Conservation (phyloP, 345 rosid species). For the Erysimum cheiranthoides region DNA sequence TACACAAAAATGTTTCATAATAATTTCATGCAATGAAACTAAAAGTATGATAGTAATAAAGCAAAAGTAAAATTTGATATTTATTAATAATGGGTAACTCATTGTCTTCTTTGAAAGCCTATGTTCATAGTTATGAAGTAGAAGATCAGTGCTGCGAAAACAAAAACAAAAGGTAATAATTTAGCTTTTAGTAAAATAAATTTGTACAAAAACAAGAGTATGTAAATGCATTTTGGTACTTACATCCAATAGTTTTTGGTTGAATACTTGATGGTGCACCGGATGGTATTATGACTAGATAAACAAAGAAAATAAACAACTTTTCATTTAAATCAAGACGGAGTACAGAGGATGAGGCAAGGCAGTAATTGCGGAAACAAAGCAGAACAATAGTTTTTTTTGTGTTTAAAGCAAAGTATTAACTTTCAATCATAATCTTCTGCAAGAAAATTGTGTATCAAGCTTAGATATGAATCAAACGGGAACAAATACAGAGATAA, state of each 20-base stretch:
- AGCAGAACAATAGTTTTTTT: background rate
- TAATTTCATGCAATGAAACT: background rate
- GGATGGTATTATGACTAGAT: conserved; percentile 27
- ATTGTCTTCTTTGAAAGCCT: background rate
- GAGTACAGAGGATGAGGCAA: conserved; percentile 18
- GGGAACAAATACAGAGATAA: conserved; percentile 9
- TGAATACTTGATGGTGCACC: conserved; percentile 22
- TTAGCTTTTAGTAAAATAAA: background rate
- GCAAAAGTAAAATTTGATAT: background rate
- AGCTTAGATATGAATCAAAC: conserved; percentile 9
- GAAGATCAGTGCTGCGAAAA: conserved; percentile 35
- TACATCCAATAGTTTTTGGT: conserved; percentile 30
- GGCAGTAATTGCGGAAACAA: background rate
- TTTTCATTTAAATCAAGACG: background rate
- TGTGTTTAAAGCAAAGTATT: background rate
- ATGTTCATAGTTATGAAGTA: conserved; percentile 23
- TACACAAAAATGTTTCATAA: background rate
- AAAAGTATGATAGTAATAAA: background rate
- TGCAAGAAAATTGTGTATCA: conserved; percentile 7
- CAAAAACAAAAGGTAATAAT: background rate
- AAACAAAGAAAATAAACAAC: background rate
- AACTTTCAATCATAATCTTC: background rate
- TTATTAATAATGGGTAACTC: background rate
- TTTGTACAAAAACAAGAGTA: background rate
- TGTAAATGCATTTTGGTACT: conserved; percentile 28